These are phyloP conservation scores for Candida patagonica DNA, from an alignment of 805 yeast species.

Conservation along the genomic window DNA sequence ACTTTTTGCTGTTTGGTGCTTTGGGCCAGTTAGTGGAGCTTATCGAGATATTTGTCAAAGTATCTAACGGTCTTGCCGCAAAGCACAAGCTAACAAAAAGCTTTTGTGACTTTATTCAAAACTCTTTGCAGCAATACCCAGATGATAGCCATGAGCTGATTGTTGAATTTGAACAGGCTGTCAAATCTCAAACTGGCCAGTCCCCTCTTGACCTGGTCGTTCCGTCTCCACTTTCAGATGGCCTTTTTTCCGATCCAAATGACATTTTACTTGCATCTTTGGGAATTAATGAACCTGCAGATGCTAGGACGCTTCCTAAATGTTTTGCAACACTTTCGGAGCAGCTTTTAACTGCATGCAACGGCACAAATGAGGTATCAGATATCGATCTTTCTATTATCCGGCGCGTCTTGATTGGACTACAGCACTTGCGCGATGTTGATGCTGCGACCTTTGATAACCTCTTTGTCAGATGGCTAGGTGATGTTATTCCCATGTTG, in stretches of 20 bases:
- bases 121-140: constrained; percentile 8
- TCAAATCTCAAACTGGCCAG: constrained; percentile 12
- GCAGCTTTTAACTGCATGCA: constrained; percentile 9
- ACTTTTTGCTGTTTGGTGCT: constrained; percentile 15
- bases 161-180: constrained; percentile 16
- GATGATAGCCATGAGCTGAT: constrained; percentile 11
- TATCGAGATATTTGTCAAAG: constrained; percentile 14
- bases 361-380: constrained; percentile 7
- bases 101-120: constrained; percentile 18
- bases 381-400: constrained; percentile 6
- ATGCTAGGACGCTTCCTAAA: constrained; percentile 7
- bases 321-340: constrained; percentile 9
- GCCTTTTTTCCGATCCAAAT: neutral
- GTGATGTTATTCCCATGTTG: constrained; percentile 22
- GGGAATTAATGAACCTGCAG: constrained; percentile 8
- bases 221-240: constrained; percentile 23
- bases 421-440: constrained; percentile 17
- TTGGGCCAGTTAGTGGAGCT: constrained; percentile 16
- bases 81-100: constrained; percentile 17
- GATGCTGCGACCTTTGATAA: constrained; percentile 17
- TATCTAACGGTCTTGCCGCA: constrained; percentile 11
- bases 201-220: constrained; percentile 15
- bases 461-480: constrained; percentile 19
- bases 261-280: constrained; percentile 4
- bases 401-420: constrained; percentile 12